Evolutionary conservation across 2,329 filamentous ascomycete species (phyloP), one percentile per base, ranked within the genome.

Genomic region (Penicillium hordei): DNA sequence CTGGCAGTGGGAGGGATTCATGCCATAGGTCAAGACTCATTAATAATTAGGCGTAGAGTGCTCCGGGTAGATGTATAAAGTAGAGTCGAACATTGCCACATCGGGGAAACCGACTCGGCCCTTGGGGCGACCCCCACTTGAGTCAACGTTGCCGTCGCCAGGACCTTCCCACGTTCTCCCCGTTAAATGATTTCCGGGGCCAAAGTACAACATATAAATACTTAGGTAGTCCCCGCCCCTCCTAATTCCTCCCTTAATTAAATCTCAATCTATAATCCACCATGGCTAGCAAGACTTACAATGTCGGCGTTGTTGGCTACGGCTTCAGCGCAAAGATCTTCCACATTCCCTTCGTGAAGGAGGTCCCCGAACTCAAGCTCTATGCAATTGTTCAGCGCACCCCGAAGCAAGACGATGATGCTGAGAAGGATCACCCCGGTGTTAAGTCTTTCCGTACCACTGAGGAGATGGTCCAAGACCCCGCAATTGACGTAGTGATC

Each of bases 311-410:
- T 39, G 79, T 86, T 58, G 84, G 84, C 67, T 86, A 86, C 70
- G 84, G 84, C 65, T 72, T 86, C 68, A 83, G 81, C 55, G 90
- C 90, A 75, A 93, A 92, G 71, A 81, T 89, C 76, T 94, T 93
- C 77, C 90, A 94, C 75, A 91, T 93, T 70, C 90, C 90, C 61
- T 89, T 92, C 76, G 83, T 94, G 75, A 78, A 79, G 52, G 81
- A 82, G 31, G 85, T 87, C 0, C 80, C 86, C 7, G 78, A 83
- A 54, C 82, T 92, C 70, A 86, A 81, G 52, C 84, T 93, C 21
- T 84, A 91, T 70, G 85, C 88, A 62, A 86, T 94, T 65, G 87
- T 93, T 29, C 90, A 94, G 75, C 86, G 90, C 59, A 84, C 78
- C 5, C 89, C 89, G 6, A 84, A 82, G 62, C 75, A 82, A 2